Percentiles rank a stretch among this genome's conserved stretches.
Conservation (phyloP, 495 filamentous ascomycete genomes). For the Sordaria brevicollis region DNA sequence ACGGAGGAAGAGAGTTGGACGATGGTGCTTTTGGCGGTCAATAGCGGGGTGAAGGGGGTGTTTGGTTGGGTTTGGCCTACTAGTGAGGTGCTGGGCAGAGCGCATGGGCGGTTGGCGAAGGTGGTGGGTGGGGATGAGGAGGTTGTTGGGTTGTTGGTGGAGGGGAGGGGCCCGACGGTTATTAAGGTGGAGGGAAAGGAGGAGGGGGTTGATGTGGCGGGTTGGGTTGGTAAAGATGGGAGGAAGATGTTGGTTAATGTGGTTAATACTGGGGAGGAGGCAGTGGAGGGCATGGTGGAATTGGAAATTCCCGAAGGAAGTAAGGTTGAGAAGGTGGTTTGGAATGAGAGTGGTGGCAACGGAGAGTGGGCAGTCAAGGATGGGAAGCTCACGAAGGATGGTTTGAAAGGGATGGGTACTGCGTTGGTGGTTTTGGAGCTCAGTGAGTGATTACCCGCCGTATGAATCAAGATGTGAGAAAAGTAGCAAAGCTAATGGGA, state of each 20-base stretch:
- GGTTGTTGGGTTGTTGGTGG: slow-evolving; percentile 35
- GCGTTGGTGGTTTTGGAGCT: slow-evolving; percentile 16
- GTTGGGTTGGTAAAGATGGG: slow-evolving; percentile 22
- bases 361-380: slow-evolving; percentile 15
- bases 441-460: neutral
- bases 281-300: slow-evolving; percentile 11
- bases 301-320: slow-evolving; percentile 10
- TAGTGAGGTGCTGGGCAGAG: slow-evolving; percentile 27
- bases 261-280: slow-evolving; percentile 30
- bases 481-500: neutral
- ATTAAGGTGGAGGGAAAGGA: slow-evolving; percentile 2
- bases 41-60: slow-evolving; percentile 49
- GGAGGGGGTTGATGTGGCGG: slow-evolving; percentile 31
- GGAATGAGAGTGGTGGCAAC: slow-evolving; percentile 11
- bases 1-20: slow-evolving; percentile 43
- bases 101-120: slow-evolving; percentile 34
- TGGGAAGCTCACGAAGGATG: slow-evolving; percentile 7
- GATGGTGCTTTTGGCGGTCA: slow-evolving; percentile 52
- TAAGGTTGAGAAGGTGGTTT: slow-evolving; percentile 5
- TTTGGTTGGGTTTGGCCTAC: slow-evolving; percentile 46
- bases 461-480: neutral
- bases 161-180: slow-evolving; percentile 15
- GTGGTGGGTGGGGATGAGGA: slow-evolving; percentile 26
- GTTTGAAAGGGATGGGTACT: slow-evolving; percentile 14
- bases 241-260: slow-evolving; percentile 32